Conservation (phyloP, 192 early-diverging fungal species). For the Rhizoclosmatium sp. region DNA sequence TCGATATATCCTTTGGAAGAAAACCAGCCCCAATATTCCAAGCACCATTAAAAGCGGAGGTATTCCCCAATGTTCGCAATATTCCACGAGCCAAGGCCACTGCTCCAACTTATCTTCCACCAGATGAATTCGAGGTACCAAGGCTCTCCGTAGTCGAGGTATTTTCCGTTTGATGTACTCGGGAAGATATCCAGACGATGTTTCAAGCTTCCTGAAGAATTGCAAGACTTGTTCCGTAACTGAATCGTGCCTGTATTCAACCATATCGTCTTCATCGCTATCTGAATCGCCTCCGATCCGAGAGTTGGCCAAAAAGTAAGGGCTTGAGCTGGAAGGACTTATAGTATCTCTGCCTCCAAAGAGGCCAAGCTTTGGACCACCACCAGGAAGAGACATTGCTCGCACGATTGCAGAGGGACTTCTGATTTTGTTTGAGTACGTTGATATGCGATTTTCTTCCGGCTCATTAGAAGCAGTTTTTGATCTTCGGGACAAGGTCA, state of each 20-base stretch:
- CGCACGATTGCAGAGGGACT: too few relatives aligned
- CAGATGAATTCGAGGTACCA: neutral
- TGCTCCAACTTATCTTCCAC: conserved; percentile 26
- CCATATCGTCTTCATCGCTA: neutral
- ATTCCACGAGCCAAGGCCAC: conserved; percentile 28
- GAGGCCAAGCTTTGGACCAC: too few relatives aligned
- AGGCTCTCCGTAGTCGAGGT: neutral
- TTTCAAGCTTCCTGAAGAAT: conserved; percentile 16
- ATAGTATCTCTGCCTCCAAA: too few relatives aligned
- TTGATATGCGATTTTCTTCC: too few relatives aligned
- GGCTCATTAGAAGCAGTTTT: too few relatives aligned
- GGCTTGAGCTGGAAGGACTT: too few relatives aligned
- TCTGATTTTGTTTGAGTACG: too few relatives aligned
- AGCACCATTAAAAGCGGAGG: conserved; percentile 5
- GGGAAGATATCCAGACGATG: neutral
- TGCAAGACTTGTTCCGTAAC: conserved; percentile 5
- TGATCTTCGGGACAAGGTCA: too few relatives aligned
- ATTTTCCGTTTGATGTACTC: conserved; percentile 22
- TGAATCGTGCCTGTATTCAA: conserved; percentile 17
- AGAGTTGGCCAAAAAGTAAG: too few relatives aligned
- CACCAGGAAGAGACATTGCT: too few relatives aligned
- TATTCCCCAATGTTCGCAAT: conserved; percentile 30
- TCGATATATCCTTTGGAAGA: conserved; percentile 10
- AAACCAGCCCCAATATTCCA: neutral
- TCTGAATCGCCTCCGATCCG: too few relatives aligned